Percentiles rank a stretch among this genome's conserved stretches.
Evolutionary conservation across 179 eudicot species (phyloP).

Genomic region (Beta macrorhiza): DNA sequence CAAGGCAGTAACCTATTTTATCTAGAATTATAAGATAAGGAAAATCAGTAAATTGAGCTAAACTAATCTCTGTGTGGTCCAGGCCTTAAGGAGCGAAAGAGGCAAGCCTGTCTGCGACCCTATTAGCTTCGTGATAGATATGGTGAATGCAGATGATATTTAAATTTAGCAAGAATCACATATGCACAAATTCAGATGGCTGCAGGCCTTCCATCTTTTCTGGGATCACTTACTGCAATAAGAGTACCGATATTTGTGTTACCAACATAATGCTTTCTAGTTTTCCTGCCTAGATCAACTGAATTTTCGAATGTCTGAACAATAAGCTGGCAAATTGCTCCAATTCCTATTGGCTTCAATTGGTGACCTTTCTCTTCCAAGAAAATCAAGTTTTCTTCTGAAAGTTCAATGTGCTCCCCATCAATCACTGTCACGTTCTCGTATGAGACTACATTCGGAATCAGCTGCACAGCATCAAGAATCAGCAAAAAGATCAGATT

Average conservation of each 20-base stretch:
- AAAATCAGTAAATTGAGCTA: too few species aligned
- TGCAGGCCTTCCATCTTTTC: constrained; percentile 91
- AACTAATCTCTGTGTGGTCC: too few species aligned
- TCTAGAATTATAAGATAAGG: too few species aligned
- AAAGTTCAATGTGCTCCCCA: constrained; percentile 74
- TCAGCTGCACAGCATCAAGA: constrained; percentile 51
- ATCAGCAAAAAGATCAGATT: neutral
- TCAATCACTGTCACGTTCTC: constrained; percentile 79
- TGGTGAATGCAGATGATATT: too few species aligned
- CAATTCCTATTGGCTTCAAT: constrained; percentile 38
- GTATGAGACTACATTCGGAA: constrained; percentile 62
- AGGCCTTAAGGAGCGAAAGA: too few species aligned
- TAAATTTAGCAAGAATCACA: neutral
- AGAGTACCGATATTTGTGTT: constrained; percentile 51
- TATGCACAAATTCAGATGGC: constrained; percentile 42
- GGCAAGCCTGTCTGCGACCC: too few species aligned
- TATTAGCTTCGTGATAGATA: too few species aligned
- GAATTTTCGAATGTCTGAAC: constrained; percentile 52
- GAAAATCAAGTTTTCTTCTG: constrained; percentile 41
- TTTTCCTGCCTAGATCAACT: constrained; percentile 40
- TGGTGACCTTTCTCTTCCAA: constrained; percentile 67
- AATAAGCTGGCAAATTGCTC: constrained; percentile 65
- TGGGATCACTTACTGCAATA: constrained; percentile 86
- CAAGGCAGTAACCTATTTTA: too few species aligned
- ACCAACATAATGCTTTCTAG: constrained; percentile 23